Conservation (phyloP, 2,329 filamentous ascomycete species). For the Colletotrichum acutatum region DNA sequence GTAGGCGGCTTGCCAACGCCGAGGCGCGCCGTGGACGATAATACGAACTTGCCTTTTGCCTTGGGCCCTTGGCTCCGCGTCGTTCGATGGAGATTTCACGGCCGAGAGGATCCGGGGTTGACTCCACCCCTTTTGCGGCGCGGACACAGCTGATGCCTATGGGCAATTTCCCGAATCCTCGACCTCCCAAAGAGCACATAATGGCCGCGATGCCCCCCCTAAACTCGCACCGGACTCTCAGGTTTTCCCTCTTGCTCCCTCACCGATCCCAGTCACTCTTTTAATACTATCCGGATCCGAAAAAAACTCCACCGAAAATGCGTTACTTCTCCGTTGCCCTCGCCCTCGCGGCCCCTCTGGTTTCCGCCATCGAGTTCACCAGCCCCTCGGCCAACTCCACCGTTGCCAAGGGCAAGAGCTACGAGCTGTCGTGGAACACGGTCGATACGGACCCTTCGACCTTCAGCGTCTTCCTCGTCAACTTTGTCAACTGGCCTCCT, state of each 20-base stretch:
- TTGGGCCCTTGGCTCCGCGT: not conserved
- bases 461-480: conserved; percentile 55
- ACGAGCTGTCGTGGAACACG: conserved; percentile 48
- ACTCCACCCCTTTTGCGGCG: conserved; percentile 25
- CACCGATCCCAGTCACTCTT: conserved; percentile 35
- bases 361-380: conserved; percentile 44
- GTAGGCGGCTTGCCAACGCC: not conserved
- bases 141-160: conserved; percentile 8
- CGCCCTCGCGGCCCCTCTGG: conserved; percentile 43
- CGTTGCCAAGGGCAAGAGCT: conserved; percentile 46
- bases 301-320: conserved; percentile 37
- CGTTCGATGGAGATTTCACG: not conserved
- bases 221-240: not conserved
- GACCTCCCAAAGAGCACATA: conserved; percentile 26
- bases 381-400: conserved; percentile 49
- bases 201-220: conserved; percentile 24
- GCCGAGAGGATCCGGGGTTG: conserved; percentile 7
- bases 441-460: conserved; percentile 52
- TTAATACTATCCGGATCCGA: conserved; percentile 25
- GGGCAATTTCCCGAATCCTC: conserved; percentile 15
- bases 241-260: conserved; percentile 12
- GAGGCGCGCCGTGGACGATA: not conserved
- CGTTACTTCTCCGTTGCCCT: conserved; percentile 41
- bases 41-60: conserved; percentile 1
- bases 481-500: conserved; percentile 57